Percentiles rank a stretch among this genome's conserved stretches.
These are phyloP conservation scores for Candida silvicultrix DNA, from an alignment of 805 yeast species.

Conservation along the genomic window DNA sequence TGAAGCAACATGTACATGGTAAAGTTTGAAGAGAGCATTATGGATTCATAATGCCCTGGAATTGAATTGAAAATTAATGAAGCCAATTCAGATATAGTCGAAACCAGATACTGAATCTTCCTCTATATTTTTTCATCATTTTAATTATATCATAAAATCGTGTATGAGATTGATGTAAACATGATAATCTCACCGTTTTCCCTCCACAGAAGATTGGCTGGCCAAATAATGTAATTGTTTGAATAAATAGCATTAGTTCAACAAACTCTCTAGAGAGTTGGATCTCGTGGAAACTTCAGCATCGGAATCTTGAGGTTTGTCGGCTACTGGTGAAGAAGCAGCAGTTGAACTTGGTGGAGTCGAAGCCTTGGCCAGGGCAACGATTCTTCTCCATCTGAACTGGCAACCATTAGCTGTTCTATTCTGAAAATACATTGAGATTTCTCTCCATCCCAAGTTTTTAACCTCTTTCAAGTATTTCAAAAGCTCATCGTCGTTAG, in stretches of 20 bases:
- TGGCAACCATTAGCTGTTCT: slow-evolving; percentile 75
- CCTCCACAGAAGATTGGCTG: no score
- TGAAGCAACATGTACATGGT: background rate
- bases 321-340: background rate
- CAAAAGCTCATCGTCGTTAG: slow-evolving; percentile 55
- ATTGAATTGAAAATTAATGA: background rate
- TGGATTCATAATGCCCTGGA: no score
- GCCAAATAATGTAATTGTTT: no score
- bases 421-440: slow-evolving; percentile 57
- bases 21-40: no score
- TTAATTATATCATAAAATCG: background rate
- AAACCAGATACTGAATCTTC: no score
- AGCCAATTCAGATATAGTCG: no score
- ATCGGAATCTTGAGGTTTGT: background rate
- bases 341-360: background rate
- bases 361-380: slow-evolving; percentile 10
- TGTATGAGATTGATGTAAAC: background rate
- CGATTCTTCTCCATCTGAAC: slow-evolving; percentile 62
- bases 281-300: background rate
- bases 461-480: slow-evolving; percentile 61
- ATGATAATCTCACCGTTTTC: background rate
- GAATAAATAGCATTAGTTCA: slow-evolving; percentile 4
- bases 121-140: no score
- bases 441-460: slow-evolving; percentile 73
- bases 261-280: slow-evolving; percentile 5